Evolutionary conservation across 139 green algal genomes (phyloP).

Genomic region (Chlamydomonas sphaeroides): DNA sequence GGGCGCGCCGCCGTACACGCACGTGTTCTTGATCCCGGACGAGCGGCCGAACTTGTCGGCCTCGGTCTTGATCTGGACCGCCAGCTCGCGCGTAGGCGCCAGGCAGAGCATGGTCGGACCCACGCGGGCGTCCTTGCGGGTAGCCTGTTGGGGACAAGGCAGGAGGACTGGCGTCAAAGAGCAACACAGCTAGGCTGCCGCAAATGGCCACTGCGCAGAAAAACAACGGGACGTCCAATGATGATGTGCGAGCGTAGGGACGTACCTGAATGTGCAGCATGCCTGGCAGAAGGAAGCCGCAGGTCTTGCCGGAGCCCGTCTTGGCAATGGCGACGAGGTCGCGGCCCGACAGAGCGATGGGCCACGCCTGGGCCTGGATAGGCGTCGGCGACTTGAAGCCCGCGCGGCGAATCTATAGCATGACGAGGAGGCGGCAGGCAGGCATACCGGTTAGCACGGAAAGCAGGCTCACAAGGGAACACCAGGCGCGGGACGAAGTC

Average conservation of each 20-base stretch:
- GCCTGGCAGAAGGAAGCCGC: constrained; percentile 85
- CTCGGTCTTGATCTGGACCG: constrained; percentile 93
- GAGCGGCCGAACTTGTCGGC: constrained; percentile 92
- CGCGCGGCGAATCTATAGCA: constrained; percentile 72
- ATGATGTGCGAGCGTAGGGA: no score
- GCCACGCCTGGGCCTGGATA: constrained; percentile 90
- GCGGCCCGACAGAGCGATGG: constrained; percentile 80
- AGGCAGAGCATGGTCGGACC: constrained; percentile 88
- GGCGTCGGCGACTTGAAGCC: constrained; percentile 85
- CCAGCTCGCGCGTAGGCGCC: constrained; percentile 94
- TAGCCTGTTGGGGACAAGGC: no score
- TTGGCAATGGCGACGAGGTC: constrained; percentile 90
- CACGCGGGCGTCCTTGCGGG: constrained; percentile 67
- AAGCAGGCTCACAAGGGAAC: no score
- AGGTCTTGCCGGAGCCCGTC: constrained; percentile 90
- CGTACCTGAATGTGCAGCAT: constrained; percentile 90
- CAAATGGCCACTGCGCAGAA: no score
- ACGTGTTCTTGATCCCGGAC: constrained; percentile 82
- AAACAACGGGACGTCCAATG: no score
- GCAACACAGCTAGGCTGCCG: no score
- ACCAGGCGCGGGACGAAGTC: no score
- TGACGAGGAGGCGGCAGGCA: no score
- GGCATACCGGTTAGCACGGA: no score
- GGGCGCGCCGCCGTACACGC: constrained; percentile 89
- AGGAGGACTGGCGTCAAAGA: no score